Evolutionary conservation across 805 yeast genomes (phyloP).

Genomic region (Starmerella ratchasimensis): DNA sequence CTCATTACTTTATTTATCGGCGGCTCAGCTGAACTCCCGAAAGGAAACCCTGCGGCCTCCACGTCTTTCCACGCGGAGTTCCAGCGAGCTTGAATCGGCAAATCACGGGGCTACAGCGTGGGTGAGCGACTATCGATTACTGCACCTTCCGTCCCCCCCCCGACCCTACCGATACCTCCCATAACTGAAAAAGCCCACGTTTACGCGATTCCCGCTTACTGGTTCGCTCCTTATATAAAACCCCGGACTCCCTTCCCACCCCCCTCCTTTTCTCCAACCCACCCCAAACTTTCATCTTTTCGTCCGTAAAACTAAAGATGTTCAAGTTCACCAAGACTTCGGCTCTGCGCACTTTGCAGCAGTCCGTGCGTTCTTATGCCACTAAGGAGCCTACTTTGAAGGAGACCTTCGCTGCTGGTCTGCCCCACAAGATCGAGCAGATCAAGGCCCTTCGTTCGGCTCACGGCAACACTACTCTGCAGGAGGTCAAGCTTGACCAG

Average conservation of each 20-base stretch:
- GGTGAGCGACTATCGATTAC: too few relatives aligned
- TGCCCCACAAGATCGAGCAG: conserved; percentile 86
- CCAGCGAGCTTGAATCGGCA: too few relatives aligned
- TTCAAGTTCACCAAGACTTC: conserved; percentile 10
- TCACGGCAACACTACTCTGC: conserved; percentile 65
- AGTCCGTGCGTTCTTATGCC: conserved; percentile 19
- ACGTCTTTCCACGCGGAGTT: too few relatives aligned
- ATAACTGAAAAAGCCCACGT: too few relatives aligned
- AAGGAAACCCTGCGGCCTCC: too few relatives aligned
- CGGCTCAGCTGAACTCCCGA: too few relatives aligned
- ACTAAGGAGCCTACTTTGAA: conserved; percentile 44
- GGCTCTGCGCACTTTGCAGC: conserved; percentile 9
- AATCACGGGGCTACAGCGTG: too few relatives aligned
- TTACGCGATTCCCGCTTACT: too few relatives aligned
- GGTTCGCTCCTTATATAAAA: too few relatives aligned
- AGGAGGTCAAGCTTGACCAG: conserved; percentile 62
- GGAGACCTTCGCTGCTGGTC: conserved; percentile 83
- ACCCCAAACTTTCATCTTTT: neutral
- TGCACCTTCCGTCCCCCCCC: too few relatives aligned
- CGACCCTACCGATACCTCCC: too few relatives aligned
- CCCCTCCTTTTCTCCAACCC: neutral
- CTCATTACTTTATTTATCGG: too few relatives aligned
- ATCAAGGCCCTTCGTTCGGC: conserved; percentile 79
- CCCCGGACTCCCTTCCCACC: neutral
- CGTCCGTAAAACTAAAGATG: conserved; percentile 2